Percentiles rank a stretch among this genome's conserved stretches.
These are phyloP conservation scores for Zymoseptoria ardabiliae DNA, from an alignment of 2,329 filamentous ascomycete genomes.

Conservation along the genomic window DNA sequence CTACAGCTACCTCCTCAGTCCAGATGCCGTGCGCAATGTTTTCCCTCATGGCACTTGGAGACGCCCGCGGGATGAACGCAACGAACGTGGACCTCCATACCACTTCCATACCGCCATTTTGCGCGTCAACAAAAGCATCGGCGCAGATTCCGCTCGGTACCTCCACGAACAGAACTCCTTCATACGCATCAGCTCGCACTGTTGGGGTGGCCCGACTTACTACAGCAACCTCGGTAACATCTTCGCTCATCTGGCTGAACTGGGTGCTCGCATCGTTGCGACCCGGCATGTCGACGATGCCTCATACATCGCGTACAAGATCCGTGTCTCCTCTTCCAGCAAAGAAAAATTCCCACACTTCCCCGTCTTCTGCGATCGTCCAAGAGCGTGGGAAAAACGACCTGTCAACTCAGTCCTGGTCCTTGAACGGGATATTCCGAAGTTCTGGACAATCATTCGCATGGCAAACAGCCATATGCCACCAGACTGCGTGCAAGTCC, in stretches of 20 bases:
- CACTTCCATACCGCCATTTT: not conserved
- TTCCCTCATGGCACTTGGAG: not conserved
- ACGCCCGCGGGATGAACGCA: no score
- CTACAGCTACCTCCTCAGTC: not conserved
- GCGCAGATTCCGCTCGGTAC: not conserved
- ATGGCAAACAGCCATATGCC: not conserved
- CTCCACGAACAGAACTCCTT: not conserved
- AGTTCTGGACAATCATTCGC: not conserved
- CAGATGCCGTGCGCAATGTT: not conserved
- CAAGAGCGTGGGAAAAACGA: no score
- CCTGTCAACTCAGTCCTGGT: no score
- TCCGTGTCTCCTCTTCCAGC: not conserved
- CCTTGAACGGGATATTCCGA: not conserved
- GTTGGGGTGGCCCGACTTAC: not conserved
- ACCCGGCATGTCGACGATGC: not conserved
- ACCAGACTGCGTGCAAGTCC: not conserved
- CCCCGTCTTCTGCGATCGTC: no score
- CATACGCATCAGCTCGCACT: not conserved
- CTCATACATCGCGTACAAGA: not conserved
- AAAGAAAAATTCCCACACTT: no score
- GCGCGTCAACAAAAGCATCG: slow-evolving; percentile 1
- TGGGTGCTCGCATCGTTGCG: not conserved
- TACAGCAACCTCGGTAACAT: no score
- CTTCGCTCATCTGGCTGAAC: not conserved
- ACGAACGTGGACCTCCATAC: not conserved